phyloP scores from a whole-genome alignment of 805 yeast genomes.

The Hanseniaspora osmophila region DNA sequence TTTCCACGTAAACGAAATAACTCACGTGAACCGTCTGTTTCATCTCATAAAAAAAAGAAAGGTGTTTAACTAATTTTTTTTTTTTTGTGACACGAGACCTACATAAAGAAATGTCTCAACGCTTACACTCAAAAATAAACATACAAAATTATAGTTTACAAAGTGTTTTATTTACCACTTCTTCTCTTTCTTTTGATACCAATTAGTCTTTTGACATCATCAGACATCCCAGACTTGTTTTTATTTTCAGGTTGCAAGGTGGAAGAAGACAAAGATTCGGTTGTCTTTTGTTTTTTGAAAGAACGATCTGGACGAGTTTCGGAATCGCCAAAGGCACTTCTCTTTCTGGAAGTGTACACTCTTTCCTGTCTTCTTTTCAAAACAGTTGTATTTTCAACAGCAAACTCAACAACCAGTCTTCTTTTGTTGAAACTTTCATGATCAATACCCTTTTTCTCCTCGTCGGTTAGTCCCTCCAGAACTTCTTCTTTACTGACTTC shows the following conservation, averaged over 20 bases:
- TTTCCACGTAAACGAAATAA: too few relatives aligned
- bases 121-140: too few relatives aligned
- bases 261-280: conserved; percentile 14
- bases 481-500: conserved; percentile 63
- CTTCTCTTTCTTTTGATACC: conserved; percentile 58
- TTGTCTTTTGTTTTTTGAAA: conserved; percentile 10
- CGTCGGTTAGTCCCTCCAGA: conserved; percentile 52
- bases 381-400: conserved; percentile 88
- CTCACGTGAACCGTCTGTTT: too few relatives aligned
- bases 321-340: conserved; percentile 16
- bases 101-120: too few relatives aligned
- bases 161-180: conserved; percentile 27
- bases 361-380: conserved; percentile 78
- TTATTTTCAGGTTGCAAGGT: conserved; percentile 24
- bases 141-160: neutral
- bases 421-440: conserved; percentile 46
- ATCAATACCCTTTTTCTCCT: conserved; percentile 43
- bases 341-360: conserved; percentile 20
- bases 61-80: too few relatives aligned
- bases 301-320: conserved; percentile 10
- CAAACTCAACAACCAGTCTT: conserved; percentile 84
- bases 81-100: too few relatives aligned
- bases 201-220: conserved; percentile 47
- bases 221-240: conserved; percentile 29
- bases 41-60: too few relatives aligned